Evolutionary conservation across 2,329 filamentous ascomycete species (phyloP).

Genomic region (Aureobasidium sp.): DNA sequence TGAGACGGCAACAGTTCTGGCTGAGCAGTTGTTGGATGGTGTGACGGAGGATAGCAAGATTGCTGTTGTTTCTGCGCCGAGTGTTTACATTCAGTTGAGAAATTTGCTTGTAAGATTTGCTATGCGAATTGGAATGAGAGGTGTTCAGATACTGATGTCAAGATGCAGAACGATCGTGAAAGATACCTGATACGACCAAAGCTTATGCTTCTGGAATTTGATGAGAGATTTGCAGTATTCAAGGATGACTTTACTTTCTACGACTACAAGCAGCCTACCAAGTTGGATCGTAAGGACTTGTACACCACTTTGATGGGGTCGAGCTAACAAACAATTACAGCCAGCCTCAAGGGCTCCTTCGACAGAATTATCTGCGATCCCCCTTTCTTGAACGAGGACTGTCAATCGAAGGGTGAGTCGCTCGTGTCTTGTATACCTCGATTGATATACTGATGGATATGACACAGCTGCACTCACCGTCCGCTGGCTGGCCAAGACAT

Average conservation of each 20-base stretch:
- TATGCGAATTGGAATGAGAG: neutral
- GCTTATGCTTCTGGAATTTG: conserved; percentile 64
- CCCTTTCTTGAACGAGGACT: conserved; percentile 72
- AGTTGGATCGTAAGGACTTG: conserved; percentile 48
- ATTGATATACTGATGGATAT: conserved; percentile 16
- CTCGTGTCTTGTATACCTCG: conserved; percentile 6
- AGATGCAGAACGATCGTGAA: conserved; percentile 11
- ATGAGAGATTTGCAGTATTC: conserved; percentile 66
- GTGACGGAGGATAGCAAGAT: conserved; percentile 52
- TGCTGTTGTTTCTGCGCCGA: conserved; percentile 66
- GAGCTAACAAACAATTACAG: conserved; percentile 24
- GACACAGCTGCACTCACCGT: conserved; percentile 61
- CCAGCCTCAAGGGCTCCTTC: conserved; percentile 53
- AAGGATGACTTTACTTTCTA: conserved; percentile 69
- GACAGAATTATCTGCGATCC: conserved; percentile 70
- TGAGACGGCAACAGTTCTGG: conserved; percentile 58
- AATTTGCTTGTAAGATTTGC: conserved; percentile 52
- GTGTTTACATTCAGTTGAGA: conserved; percentile 68
- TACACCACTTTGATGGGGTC: neutral
- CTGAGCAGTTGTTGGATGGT: conserved; percentile 57
- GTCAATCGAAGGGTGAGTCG: conserved; percentile 62
- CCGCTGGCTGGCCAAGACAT: conserved; percentile 59
- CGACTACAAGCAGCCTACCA: conserved; percentile 63
- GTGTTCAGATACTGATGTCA: neutral
- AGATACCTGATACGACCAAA: conserved; percentile 42